Evolutionary conservation across 1,139 yeast species (phyloP).

Genomic region (Sugiyamaella pinicola): DNA sequence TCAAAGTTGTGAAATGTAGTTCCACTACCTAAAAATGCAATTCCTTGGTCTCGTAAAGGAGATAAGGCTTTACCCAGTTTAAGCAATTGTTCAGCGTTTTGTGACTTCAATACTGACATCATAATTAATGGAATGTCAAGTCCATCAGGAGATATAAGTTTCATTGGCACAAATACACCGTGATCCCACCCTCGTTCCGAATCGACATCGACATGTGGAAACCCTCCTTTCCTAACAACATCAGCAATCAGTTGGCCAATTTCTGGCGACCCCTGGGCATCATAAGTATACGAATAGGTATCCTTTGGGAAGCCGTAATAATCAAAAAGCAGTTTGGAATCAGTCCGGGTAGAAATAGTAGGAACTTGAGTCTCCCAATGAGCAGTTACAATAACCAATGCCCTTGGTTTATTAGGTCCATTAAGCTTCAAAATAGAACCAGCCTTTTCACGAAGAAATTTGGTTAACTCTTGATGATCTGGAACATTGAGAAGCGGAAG

Average conservation of each 20-base stretch:
- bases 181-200: slow-evolving; percentile 24
- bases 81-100: slow-evolving; percentile 17
- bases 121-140: slow-evolving; percentile 24
- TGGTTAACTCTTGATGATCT: slow-evolving; percentile 18
- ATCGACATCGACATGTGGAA: slow-evolving; percentile 13
- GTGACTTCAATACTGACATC: slow-evolving; percentile 23
- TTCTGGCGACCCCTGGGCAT: slow-evolving; percentile 20
- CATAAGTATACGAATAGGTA: slow-evolving; percentile 20
- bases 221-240: slow-evolving; percentile 18
- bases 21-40: slow-evolving; percentile 22
- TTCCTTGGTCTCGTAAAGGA: slow-evolving; percentile 22
- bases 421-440: slow-evolving; percentile 13
- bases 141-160: slow-evolving; percentile 21
- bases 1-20: slow-evolving; percentile 23
- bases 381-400: slow-evolving; percentile 21
- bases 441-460: slow-evolving; percentile 16
- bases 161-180: slow-evolving; percentile 24
- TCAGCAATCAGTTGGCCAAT: slow-evolving; percentile 17
- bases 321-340: slow-evolving; percentile 19
- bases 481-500: slow-evolving; percentile 21
- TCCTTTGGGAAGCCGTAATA: slow-evolving; percentile 23
- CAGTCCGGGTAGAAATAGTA: slow-evolving; percentile 18
- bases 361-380: slow-evolving; percentile 25
- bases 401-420: slow-evolving; percentile 20
- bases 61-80: slow-evolving; percentile 19